Conservation (phyloP, 768 basidiomycete genomes). For the Xerocomus brunneocitrinus region DNA sequence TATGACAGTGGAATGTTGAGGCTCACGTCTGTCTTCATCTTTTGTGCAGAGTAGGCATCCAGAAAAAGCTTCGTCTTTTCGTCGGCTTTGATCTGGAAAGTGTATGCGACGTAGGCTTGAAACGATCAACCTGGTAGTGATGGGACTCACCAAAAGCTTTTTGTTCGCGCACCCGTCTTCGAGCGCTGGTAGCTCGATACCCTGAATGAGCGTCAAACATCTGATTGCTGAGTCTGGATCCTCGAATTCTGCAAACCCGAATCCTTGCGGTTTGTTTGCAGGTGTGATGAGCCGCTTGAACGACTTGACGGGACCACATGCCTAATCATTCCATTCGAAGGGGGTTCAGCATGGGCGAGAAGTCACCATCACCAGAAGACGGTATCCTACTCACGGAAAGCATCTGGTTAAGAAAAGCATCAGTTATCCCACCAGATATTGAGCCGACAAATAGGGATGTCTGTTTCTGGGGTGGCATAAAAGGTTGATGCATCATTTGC, state of each 20-base stretch:
- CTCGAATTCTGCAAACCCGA: slow-evolving; percentile 95
- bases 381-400: slow-evolving; percentile 55
- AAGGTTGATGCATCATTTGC: slow-evolving; percentile 54
- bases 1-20: not conserved
- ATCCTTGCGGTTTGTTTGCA: slow-evolving; percentile 90
- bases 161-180: slow-evolving; percentile 60
- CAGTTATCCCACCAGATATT: slow-evolving; percentile 90
- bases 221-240: slow-evolving; percentile 89
- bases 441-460: slow-evolving; percentile 88
- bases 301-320: slow-evolving; percentile 84
- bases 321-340: slow-evolving; percentile 40
- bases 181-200: slow-evolving; percentile 57
- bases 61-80: slow-evolving; percentile 89
- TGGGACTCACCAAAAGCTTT: slow-evolving; percentile 60
- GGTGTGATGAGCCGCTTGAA: slow-evolving; percentile 93
- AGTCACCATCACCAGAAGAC: not conserved
- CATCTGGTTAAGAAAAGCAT: slow-evolving; percentile 73
- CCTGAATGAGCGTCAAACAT: slow-evolving; percentile 61
- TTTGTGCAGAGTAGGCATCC: slow-evolving; percentile 77
- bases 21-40: slow-evolving; percentile 79
- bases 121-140: not conserved
- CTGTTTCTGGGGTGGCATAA: slow-evolving; percentile 66
- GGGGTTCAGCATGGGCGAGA: not conserved
- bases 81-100: slow-evolving; percentile 82
- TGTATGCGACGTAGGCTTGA: slow-evolving; percentile 39